A percentile compares a stretch with the other conserved stretches of the same genome.
Evolutionary conservation across 1,284 basidiomycete genomes (phyloP).

Genomic region (Rhodotorula sp.): DNA sequence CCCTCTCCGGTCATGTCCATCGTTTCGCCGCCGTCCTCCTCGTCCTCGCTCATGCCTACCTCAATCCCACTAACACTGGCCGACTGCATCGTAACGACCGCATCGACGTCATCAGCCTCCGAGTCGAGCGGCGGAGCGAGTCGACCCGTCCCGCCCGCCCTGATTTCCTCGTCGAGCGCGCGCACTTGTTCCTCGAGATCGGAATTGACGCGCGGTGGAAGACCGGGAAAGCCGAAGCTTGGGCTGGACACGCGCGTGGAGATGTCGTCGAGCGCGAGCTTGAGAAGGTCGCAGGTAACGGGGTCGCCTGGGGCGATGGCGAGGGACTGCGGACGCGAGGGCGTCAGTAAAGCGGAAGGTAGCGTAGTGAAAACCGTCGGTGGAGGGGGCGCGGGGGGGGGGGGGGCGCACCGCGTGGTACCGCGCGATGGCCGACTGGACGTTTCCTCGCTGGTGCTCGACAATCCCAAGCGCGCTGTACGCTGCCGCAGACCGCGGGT

Average conservation of each 20-base stretch:
- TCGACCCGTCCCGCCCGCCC: conserved; percentile 6
- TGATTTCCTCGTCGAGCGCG: conserved; percentile 42
- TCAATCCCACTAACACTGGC: conserved; percentile 6
- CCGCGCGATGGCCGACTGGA: conserved; percentile 74
- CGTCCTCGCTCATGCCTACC: conserved; percentile 4
- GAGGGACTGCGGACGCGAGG: conserved; percentile 59
- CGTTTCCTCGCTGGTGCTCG: conserved; percentile 67
- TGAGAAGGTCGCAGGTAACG: conserved; percentile 78
- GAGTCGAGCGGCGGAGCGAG: neutral
- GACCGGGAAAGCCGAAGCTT: conserved; percentile 32
- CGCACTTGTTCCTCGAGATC: conserved; percentile 44
- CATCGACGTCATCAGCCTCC: conserved; percentile 2
- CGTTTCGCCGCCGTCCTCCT: conserved; percentile 27
- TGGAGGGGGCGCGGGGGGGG: too few species aligned
- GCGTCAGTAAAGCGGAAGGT: neutral
- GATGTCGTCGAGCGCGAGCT: conserved; percentile 63
- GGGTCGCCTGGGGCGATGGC: conserved; percentile 82
- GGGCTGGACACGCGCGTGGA: conserved; percentile 11
- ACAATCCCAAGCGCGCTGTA: conserved; percentile 81
- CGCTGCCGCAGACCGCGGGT: conserved; percentile 72
- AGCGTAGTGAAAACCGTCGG: neutral
- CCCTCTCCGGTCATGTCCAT: conserved; percentile 32
- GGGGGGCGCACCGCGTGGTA: conserved; percentile 81
- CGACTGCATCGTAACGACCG: neutral
- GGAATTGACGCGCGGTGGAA: conserved; percentile 40